Evolutionary conservation across 2,329 filamentous ascomycete genomes (phyloP).

Genomic region (Alternaria sp.): DNA sequence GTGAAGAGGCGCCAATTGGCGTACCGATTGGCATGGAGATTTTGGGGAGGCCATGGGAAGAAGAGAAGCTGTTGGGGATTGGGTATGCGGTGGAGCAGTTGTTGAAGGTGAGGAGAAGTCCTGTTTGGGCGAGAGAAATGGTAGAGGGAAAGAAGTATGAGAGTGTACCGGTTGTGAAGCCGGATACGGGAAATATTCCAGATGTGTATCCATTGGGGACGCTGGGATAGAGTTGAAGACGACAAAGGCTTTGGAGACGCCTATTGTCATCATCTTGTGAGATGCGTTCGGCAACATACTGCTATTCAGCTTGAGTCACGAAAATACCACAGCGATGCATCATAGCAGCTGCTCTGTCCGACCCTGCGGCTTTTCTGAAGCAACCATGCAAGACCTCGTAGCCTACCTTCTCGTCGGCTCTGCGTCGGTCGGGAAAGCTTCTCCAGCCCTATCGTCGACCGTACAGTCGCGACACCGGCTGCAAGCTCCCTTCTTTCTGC

Average conservation of each 20-base stretch:
- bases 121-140: constrained; percentile 52
- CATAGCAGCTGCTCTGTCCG: not conserved
- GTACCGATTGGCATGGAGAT: constrained; percentile 71
- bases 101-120: constrained; percentile 55
- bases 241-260: not conserved
- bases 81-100: constrained; percentile 59
- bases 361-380: not conserved
- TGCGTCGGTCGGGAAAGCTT: not conserved
- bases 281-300: not conserved
- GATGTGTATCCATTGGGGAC: constrained; percentile 57
- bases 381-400: not conserved
- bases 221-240: constrained; percentile 16
- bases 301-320: not conserved
- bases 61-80: constrained; percentile 60
- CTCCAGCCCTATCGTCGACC: not conserved
- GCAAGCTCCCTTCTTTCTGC: not conserved
- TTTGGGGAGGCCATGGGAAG: constrained; percentile 62
- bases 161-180: constrained; percentile 54
- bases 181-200: constrained; percentile 52
- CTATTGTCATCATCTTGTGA: not conserved
- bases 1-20: constrained; percentile 59
- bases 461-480: not conserved
- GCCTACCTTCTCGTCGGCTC: not conserved
- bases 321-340: not conserved
- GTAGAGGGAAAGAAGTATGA: constrained; percentile 51